Conservation (phyloP, 192 early-diverging fungal species). For the Podila epigama region DNA sequence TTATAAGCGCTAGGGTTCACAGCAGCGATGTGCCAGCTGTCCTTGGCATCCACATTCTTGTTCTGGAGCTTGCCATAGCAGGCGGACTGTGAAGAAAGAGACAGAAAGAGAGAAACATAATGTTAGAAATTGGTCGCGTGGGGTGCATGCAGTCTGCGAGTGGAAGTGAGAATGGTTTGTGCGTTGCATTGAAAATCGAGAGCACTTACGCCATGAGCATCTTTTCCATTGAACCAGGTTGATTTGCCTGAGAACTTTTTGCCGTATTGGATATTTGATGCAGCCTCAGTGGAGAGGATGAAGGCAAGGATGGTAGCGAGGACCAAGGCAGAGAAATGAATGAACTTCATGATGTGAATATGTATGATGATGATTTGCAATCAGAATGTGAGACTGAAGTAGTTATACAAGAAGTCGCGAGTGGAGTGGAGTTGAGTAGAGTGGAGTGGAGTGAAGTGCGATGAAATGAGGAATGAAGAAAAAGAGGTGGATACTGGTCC, state of each 20-base stretch:
- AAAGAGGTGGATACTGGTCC: no score
- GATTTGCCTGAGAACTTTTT: constrained; percentile 10
- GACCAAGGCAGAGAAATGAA: constrained; percentile 11
- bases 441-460: no score
- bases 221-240: constrained; percentile 35
- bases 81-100: not conserved
- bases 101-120: not conserved
- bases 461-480: no score
- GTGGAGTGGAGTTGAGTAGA: no score
- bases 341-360: constrained; percentile 4
- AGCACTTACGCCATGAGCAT: constrained; percentile 22
- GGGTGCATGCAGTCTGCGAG: not conserved
- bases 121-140: not conserved
- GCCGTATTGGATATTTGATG: constrained; percentile 5
- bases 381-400: no score
- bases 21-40: constrained; percentile 39
- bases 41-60: constrained; percentile 21
- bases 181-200: not conserved
- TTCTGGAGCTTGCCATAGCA: constrained; percentile 34
- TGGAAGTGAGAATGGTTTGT: not conserved
- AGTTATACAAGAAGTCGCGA: no score
- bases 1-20: constrained; percentile 2
- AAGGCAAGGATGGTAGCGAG: constrained; percentile 7
- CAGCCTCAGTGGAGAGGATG: constrained; percentile 12
- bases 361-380: no score